These are phyloP conservation scores for Brassica juncea DNA, from an alignment of 345 rosid species.

Conservation along the genomic window DNA sequence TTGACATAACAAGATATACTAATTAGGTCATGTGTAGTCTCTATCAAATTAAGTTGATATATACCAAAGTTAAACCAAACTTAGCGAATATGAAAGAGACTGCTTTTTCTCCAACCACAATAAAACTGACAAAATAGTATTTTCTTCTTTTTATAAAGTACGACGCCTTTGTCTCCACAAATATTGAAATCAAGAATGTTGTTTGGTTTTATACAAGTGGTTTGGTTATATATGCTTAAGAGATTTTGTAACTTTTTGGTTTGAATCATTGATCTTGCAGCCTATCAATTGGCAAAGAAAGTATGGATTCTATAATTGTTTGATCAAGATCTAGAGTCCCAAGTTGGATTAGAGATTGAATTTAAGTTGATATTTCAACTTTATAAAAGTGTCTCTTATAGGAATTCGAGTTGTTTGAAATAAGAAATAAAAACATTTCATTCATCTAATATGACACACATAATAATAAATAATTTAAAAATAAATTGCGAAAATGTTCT, in stretches of 20 bases:
- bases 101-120: not conserved
- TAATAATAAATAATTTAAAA: not conserved
- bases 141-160: not conserved
- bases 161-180: not conserved
- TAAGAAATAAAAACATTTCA: not conserved
- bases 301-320: not conserved
- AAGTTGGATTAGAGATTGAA: not conserved
- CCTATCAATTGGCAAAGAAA: not conserved
- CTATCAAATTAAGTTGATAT: constrained; percentile 16
- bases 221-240: not conserved
- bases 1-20: not conserved
- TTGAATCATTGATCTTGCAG: not conserved
- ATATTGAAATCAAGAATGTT: not conserved
- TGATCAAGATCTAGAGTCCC: not conserved
- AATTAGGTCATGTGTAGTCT: constrained; percentile 16
- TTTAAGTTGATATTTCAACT: not conserved
- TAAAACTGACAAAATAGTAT: not conserved
- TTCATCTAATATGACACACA: not conserved
- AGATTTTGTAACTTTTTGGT: not conserved
- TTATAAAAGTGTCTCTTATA: not conserved
- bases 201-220: not conserved
- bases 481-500: not conserved
- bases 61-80: constrained; percentile 1
- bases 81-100: not conserved
- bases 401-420: not conserved